Evolutionary conservation across 495 filamentous ascomycete species (phyloP).

Genomic region (Xylaria grammica): DNA sequence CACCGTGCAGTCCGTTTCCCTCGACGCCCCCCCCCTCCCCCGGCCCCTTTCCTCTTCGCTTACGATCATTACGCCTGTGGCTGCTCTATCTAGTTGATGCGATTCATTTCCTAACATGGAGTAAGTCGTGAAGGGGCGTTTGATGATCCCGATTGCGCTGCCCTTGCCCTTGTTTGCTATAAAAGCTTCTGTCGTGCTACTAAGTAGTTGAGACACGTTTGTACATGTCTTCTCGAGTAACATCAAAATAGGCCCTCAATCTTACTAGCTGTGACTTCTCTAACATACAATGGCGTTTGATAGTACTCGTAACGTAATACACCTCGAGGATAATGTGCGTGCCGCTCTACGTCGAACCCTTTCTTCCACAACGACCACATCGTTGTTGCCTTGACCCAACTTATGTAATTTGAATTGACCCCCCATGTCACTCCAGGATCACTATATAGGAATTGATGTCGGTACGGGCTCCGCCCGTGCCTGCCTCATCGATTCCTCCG

Average conservation of each 20-base stretch:
- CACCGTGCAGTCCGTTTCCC: conserved; percentile 18
- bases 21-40: not conserved
- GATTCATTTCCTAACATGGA: conserved; percentile 22
- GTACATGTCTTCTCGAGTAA: too few relatives aligned
- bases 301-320: conserved; percentile 25
- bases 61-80: conserved; percentile 14
- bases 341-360: not conserved
- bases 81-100: conserved; percentile 1
- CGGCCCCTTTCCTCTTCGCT: not conserved
- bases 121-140: conserved; percentile 17
- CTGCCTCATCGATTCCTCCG: conserved; percentile 88
- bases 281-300: conserved; percentile 21
- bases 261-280: not conserved
- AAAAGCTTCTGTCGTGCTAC: not conserved
- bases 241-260: not conserved
- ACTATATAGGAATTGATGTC: conserved; percentile 93
- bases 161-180: conserved; percentile 4
- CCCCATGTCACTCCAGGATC: conserved; percentile 39
- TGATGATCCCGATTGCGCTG: not conserved
- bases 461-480: conserved; percentile 94
- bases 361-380: not conserved
- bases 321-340: conserved; percentile 25
- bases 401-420: conserved; percentile 29
- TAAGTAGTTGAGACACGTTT: too few relatives aligned
- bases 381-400: not conserved